A percentile compares a stretch with the other conserved stretches of the same genome.
Evolutionary conservation across 176 grass and related monocot genomes (phyloP).

Genomic region (Otatea glauca): DNA sequence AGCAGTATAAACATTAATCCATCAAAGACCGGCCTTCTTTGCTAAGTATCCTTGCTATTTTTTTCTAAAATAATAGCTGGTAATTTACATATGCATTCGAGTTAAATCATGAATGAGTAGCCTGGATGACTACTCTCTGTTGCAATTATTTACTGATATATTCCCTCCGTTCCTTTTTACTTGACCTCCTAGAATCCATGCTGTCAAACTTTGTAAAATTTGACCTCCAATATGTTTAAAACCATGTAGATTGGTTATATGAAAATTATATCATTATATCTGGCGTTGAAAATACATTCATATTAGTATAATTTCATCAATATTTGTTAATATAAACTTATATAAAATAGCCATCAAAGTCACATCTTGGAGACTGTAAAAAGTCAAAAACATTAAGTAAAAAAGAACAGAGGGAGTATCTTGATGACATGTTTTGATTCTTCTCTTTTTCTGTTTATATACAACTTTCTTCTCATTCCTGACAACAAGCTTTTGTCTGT

Average conservation of each 20-base stretch:
- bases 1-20: not conserved
- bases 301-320: too few relatives aligned
- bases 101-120: conserved; percentile 18
- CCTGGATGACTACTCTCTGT: not conserved
- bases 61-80: not conserved
- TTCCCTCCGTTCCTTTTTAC: too few relatives aligned
- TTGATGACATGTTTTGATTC: not conserved
- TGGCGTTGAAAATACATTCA: too few relatives aligned
- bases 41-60: not conserved
- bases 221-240: too few relatives aligned
- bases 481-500: not conserved
- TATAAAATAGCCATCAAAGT: too few relatives aligned
- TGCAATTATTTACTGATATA: conserved; percentile 26
- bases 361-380: too few relatives aligned
- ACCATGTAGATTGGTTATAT: too few relatives aligned
- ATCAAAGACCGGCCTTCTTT: not conserved
- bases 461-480: conserved; percentile 1
- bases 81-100: conserved; percentile 21
- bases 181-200: too few relatives aligned
- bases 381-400: too few relatives aligned
- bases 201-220: too few relatives aligned
- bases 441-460: not conserved
- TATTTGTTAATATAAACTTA: too few relatives aligned
- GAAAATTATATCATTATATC: too few relatives aligned
- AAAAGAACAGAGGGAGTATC: not conserved